Base-by-base conservation (phyloP, 2,329 filamentous ascomycete species). In the Alternaria sp. region DNA sequence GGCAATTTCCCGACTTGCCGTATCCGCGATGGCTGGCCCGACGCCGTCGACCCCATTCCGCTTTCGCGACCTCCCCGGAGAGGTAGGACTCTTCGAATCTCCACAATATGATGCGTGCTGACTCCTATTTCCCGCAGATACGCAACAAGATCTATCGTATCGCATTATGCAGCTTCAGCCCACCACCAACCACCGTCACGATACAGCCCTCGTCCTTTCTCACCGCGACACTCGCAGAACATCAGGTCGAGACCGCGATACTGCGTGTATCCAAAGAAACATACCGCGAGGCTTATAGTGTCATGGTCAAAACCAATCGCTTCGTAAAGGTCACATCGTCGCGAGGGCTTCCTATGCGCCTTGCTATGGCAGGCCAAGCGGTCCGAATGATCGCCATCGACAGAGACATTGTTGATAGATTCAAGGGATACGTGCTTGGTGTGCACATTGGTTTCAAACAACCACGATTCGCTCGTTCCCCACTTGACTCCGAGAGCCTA, bases 241-340 rank as follows among this genome's bases (percentile, higher is more conserved):
- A 57, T 57, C 11, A 44, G 6, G 20, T 57, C 20, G 45, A 57
- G 23, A 33, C 46, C 8, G 20, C 25, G n/a, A 61, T 54, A 53
- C 46, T 61, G 9, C 37, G 21, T 4, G 53, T 28, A 7, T 61
- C 55, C 5, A 61, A 58, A 14, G 46, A 58, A 45, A 58, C 18
- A 53, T 30, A 61, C 21, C 25, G 12, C 3, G 59, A 61, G 26
- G 55, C 54, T 23, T 61, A 58, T 18, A 50, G 63, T 37, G 49
- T 61, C 23, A 62, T 69, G 69, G 53, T 69, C 26, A 70, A 70
- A 37, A 67, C 57, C 5, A 70, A 71, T 21, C 65, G 64, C 10
- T 72, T 70, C 46, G 63, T 70, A 11, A 61, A 54, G 14, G 43
- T 68, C 10, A 58, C 60, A 10, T 61, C 58, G 2, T 56, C 20